Percentiles rank a stretch among this genome's conserved stretches.
phyloP scores from a whole-genome alignment of 176 grass and related monocot species.

The Puccinellia tenuiflora region DNA sequence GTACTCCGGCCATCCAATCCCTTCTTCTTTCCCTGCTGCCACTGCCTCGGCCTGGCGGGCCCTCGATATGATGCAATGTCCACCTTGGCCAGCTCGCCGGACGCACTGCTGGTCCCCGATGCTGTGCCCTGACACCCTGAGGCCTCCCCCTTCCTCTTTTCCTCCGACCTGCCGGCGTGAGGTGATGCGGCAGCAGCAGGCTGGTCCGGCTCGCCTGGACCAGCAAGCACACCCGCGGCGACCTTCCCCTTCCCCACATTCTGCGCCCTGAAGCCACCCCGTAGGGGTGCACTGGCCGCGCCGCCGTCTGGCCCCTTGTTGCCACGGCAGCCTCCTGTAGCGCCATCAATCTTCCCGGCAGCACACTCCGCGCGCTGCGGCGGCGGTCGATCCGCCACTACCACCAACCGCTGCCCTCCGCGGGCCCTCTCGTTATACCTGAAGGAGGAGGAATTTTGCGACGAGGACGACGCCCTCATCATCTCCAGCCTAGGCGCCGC shows the following conservation, averaged over 20 bases:
- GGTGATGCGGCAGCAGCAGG: not conserved
- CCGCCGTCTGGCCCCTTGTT: not conserved
- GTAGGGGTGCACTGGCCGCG: not conserved
- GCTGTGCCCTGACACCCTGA: not conserved
- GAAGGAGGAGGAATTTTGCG: not conserved
- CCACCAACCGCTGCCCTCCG: slow-evolving; percentile 2
- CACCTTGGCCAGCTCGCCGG: not conserved
- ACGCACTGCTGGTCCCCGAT: not conserved
- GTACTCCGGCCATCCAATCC: not conserved
- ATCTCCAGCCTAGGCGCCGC: not conserved
- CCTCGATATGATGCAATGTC: not conserved
- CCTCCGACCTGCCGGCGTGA: not conserved
- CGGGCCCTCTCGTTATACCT: not conserved
- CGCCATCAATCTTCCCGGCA: not conserved
- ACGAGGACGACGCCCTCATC: not conserved
- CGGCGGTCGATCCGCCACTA: not conserved
- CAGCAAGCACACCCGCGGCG: not conserved
- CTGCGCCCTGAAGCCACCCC: not conserved
- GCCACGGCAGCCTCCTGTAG: not conserved
- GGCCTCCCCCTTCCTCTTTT: not conserved
- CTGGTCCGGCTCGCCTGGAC: not conserved
- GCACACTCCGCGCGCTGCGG: not conserved
- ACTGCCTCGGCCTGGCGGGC: not conserved
- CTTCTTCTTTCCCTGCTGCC: not conserved
- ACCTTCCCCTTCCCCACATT: not conserved